Percentiles rank a stretch among this genome's conserved stretches.
These are phyloP conservation scores for Lachancea mirantina DNA, from an alignment of 805 yeast species.

Conservation along the genomic window DNA sequence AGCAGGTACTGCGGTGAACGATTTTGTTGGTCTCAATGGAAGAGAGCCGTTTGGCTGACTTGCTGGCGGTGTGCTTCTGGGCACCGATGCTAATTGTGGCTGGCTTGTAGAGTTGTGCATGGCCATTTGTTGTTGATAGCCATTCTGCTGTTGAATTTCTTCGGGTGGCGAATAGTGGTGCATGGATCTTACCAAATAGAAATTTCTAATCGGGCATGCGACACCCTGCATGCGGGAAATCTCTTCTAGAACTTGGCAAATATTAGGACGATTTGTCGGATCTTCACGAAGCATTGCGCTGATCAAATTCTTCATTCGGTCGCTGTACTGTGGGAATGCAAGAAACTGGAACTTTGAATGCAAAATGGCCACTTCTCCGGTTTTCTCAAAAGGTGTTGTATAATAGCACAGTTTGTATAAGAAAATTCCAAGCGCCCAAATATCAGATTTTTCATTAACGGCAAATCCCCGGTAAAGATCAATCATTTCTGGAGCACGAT, in stretches of 20 bases:
- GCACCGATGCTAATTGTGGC: conserved; percentile 1
- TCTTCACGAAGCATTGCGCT: conserved; percentile 54
- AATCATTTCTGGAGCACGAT: conserved; percentile 79
- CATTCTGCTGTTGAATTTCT: conserved; percentile 8
- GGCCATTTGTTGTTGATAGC: conserved; percentile 2
- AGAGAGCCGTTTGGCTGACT: too few species aligned
- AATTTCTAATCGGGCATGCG: conserved; percentile 37
- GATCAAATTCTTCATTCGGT: conserved; percentile 57
- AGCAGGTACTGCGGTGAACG: conserved; percentile 1
- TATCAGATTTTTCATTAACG: conserved; percentile 74
- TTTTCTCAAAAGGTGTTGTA: conserved; percentile 72
- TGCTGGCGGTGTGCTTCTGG: neutral
- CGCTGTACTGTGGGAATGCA: conserved; percentile 49
- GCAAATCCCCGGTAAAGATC: conserved; percentile 62
- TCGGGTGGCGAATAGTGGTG: too few species aligned
- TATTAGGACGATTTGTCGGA: conserved; percentile 68
- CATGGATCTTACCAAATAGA: conserved; percentile 29
- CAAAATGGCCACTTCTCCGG: conserved; percentile 57
- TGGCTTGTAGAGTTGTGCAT: conserved; percentile 5
- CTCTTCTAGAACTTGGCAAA: conserved; percentile 63
- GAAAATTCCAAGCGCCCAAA: conserved; percentile 81
- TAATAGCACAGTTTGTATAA: conserved; percentile 72
- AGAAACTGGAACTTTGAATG: conserved; percentile 49
- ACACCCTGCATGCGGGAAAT: conserved; percentile 52
- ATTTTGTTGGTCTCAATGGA: conserved; percentile 2